Evolutionary conservation across 2,329 filamentous ascomycete species (phyloP).

Genomic region (Alternaria panax): DNA sequence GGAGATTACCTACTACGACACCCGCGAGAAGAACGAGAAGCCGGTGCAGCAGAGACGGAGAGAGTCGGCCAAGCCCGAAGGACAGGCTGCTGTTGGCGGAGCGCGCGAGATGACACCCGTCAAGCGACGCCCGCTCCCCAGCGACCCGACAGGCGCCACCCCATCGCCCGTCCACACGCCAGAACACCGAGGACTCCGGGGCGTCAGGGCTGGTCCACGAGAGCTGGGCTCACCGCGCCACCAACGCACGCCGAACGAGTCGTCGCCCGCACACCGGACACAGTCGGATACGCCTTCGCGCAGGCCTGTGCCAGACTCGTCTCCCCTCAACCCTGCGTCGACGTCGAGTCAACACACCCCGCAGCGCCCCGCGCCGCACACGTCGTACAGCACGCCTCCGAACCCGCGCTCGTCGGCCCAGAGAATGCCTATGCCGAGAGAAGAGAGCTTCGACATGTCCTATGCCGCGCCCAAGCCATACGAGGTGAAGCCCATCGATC

Average conservation of each 20-base stretch:
- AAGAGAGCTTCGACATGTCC: slow-evolving; percentile 45
- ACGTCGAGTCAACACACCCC: slow-evolving; percentile 34
- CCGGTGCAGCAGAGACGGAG: slow-evolving; percentile 63
- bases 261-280: slow-evolving; percentile 28
- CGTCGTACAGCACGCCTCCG: slow-evolving; percentile 30
- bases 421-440: slow-evolving; percentile 28
- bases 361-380: slow-evolving; percentile 34
- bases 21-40: slow-evolving; percentile 80
- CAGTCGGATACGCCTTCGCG: slow-evolving; percentile 37
- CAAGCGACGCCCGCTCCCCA: slow-evolving; percentile 84
- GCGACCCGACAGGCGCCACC: slow-evolving; percentile 70
- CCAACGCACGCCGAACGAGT: slow-evolving; percentile 29
- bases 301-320: slow-evolving; percentile 39
- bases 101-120: slow-evolving; percentile 68
- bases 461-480: slow-evolving; percentile 49
- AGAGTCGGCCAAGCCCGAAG: slow-evolving; percentile 46
- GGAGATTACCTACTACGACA: slow-evolving; percentile 96
- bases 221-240: slow-evolving; percentile 47
- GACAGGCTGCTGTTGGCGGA: slow-evolving; percentile 51
- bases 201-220: slow-evolving; percentile 43
- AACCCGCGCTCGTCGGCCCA: slow-evolving; percentile 35
- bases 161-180: slow-evolving; percentile 41
- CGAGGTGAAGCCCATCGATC: slow-evolving; percentile 43
- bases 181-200: slow-evolving; percentile 41
- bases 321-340: slow-evolving; percentile 29